Conservation (phyloP, 306 rosid genomes). For the Cucurbita argyrosperma region DNA sequence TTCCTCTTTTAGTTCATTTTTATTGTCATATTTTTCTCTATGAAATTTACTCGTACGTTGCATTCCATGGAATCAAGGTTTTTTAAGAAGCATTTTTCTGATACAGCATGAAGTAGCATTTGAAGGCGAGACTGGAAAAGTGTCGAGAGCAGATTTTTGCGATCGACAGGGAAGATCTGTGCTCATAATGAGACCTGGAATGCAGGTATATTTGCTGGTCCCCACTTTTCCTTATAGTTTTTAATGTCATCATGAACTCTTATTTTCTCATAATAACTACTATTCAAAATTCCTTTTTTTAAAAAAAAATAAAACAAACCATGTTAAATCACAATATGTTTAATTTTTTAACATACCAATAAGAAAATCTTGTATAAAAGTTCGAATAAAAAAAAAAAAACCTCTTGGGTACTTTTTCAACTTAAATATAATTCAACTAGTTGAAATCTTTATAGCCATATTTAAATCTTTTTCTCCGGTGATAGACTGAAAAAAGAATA, state of each 20-base stretch:
- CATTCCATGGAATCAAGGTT: neutral
- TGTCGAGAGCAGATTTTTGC: constrained; percentile 59
- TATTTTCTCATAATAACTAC: neutral
- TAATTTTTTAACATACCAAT: neutral
- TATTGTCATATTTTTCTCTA: neutral
- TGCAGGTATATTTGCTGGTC: constrained; percentile 24
- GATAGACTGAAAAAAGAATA: neutral
- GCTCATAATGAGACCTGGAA: constrained; percentile 87
- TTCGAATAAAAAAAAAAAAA: neutral
- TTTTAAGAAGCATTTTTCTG: neutral
- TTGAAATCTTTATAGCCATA: neutral
- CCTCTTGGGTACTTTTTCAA: neutral
- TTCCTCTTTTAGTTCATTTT: too few species aligned
- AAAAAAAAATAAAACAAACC: too few species aligned
- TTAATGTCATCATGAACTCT: neutral
- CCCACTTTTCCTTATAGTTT: neutral
- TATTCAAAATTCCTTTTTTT: neutral
- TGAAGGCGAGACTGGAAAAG: constrained; percentile 54
- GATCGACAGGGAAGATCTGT: constrained; percentile 77
- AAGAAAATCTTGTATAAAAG: neutral
- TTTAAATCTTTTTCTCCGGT: too few species aligned
- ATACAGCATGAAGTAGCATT: constrained; percentile 25
- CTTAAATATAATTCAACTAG: too few species aligned
- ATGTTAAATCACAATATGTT: neutral
- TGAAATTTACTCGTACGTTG: neutral